Percentiles rank a stretch among this genome's conserved stretches.
Conservation (phyloP, 345 rosid genomes). For the Barbarea vulgaris region DNA sequence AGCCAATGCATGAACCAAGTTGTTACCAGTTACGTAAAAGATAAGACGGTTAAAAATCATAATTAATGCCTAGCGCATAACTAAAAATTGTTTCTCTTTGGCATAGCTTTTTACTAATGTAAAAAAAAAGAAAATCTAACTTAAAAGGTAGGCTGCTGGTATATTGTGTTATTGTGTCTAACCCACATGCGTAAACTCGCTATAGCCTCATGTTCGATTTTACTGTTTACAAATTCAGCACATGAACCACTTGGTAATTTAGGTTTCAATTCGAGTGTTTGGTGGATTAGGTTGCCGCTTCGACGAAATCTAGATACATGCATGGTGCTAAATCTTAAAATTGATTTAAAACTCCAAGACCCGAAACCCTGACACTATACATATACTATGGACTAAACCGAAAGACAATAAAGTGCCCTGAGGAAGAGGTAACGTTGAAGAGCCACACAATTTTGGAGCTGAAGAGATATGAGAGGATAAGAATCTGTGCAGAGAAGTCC, state of each 20-base stretch:
- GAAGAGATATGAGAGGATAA: constrained; percentile 34
- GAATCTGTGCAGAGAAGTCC: constrained; percentile 36
- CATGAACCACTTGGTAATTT: no score
- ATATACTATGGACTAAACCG: background rate
- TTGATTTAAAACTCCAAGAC: background rate
- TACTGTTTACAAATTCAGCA: background rate
- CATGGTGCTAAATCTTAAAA: background rate
- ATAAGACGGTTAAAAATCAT: background rate
- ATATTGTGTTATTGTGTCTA: no score
- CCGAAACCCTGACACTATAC: background rate
- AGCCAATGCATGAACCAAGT: background rate
- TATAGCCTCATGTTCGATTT: background rate
- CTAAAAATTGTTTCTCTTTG: background rate
- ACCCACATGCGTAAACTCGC: no score
- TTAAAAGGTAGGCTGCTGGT: no score
- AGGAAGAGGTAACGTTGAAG: constrained; percentile 23
- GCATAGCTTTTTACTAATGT: background rate
- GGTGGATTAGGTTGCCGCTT: background rate
- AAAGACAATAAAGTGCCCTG: constrained; percentile 1
- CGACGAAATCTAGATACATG: background rate
- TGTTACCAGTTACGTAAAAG: background rate
- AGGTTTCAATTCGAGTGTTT: background rate
- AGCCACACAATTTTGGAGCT: constrained; percentile 31
- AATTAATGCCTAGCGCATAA: background rate
- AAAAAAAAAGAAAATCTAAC: background rate